A percentile compares a stretch with the other conserved stretches of the same genome.
These are phyloP conservation scores for Fusarium sarcochroum DNA, from an alignment of 2,329 filamentous ascomycete species.

Conservation along the genomic window DNA sequence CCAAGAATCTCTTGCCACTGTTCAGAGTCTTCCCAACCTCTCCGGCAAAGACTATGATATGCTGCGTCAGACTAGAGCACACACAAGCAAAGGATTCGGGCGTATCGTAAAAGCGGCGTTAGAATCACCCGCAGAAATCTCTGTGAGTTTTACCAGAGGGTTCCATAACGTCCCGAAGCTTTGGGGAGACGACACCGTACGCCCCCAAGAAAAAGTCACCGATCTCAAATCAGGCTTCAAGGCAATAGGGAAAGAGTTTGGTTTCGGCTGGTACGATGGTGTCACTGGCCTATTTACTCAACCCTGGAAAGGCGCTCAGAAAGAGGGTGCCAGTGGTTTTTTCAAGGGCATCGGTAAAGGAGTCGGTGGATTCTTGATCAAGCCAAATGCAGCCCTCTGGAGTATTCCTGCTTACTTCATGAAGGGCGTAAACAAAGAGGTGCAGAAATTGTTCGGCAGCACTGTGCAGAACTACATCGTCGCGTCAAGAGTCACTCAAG, in stretches of 20 bases:
- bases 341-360: background rate
- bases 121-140: conserved; percentile 85
- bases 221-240: conserved; percentile 80
- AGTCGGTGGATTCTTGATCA: background rate
- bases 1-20: background rate
- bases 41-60: conserved; percentile 9
- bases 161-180: conserved; percentile 88
- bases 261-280: conserved; percentile 82
- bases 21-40: background rate
- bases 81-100: conserved; percentile 74
- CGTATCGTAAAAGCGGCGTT: conserved; percentile 80
- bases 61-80: conserved; percentile 9
- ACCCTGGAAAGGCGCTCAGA: conserved; percentile 58
- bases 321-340: background rate
- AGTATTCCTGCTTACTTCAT: conserved; percentile 61
- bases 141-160: conserved; percentile 80
- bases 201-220: conserved; percentile 80
- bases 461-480: conserved; percentile 81
- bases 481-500: conserved; percentile 78
- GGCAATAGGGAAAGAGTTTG: conserved; percentile 82
- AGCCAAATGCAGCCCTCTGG: background rate
- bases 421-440: conserved; percentile 75
- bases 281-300: conserved; percentile 84
- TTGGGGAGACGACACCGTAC: conserved; percentile 85
- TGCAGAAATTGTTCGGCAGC: conserved; percentile 70